A percentile compares a stretch with the other conserved stretches of the same genome.
phyloP scores from a whole-genome alignment of 2,329 filamentous ascomycete species.

The Truncatella angustata region DNA sequence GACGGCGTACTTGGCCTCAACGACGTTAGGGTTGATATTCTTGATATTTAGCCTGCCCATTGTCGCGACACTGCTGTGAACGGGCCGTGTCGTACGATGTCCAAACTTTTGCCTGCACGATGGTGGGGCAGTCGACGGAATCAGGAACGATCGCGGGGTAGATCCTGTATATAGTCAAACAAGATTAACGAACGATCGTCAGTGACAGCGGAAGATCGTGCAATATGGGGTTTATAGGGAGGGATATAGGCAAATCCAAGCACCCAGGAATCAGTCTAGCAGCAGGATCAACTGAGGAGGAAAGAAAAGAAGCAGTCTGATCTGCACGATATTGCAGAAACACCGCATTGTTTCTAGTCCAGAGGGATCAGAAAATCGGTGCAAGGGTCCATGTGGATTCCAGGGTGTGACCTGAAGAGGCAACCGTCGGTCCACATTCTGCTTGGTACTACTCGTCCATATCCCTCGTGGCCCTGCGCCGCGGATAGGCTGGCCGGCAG shows the following conservation, averaged over 20 bases:
- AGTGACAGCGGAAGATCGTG: not conserved
- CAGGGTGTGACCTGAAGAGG: constrained; percentile 5
- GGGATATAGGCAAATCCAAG: not conserved
- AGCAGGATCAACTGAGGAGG: not conserved
- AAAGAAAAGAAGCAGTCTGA: not conserved
- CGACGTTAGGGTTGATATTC: constrained; percentile 91
- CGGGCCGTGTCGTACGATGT: not conserved
- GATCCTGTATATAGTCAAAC: not conserved
- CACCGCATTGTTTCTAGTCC: constrained; percentile 5
- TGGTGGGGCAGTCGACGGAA: constrained; percentile 3
- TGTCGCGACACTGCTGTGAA: constrained; percentile 7
- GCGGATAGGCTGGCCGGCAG: no score
- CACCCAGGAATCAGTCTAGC: not conserved
- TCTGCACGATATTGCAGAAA: constrained; percentile 4
- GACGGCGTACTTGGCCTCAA: constrained; percentile 90
- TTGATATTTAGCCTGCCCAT: constrained; percentile 63
- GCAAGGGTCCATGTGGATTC: constrained; percentile 3
- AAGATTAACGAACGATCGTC: not conserved
- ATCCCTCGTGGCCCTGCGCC: no score
- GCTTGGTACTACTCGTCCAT: not conserved
- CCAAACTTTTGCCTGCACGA: not conserved
- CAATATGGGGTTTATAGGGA: not conserved
- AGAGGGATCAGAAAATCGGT: constrained; percentile 3
- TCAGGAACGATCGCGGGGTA: constrained; percentile 6
- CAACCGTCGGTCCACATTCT: not conserved